Evolutionary conservation across 192 early-diverging fungal genomes (phyloP).

Genomic region (Coemansia sp.): DNA sequence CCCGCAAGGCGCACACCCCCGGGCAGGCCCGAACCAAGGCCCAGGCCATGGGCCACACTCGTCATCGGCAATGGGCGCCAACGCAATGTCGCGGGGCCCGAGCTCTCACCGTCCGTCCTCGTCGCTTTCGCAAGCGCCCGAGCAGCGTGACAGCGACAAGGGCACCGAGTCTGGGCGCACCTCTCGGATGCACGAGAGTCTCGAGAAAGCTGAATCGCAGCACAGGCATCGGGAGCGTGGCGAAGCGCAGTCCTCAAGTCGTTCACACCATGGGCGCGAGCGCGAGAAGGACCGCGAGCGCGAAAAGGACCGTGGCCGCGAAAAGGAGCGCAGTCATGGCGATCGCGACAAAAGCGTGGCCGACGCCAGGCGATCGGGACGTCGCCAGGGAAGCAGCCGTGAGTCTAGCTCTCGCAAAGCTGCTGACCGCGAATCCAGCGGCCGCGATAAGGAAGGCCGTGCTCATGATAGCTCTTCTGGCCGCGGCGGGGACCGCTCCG

Average conservation of each 20-base stretch:
- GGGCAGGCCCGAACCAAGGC: constrained; percentile 12
- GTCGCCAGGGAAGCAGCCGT: constrained; percentile 36
- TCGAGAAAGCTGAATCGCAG: constrained; percentile 29
- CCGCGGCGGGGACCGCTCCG: constrained; percentile 22
- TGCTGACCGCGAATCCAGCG: constrained; percentile 7
- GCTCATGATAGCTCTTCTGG: constrained; percentile 1
- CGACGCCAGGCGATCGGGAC: constrained; percentile 25
- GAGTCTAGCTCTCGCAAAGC: constrained; percentile 14
- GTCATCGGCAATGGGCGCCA: not conserved
- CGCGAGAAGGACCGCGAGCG: constrained; percentile 6
- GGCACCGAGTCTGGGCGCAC: constrained; percentile 39
- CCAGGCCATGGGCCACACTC: not conserved
- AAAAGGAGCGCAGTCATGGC: constrained; percentile 1
- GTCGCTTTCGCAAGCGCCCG: not conserved
- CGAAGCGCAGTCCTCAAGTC: constrained; percentile 12
- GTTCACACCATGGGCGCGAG: constrained; percentile 34
- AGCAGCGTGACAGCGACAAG: constrained; percentile 30
- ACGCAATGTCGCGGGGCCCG: constrained; percentile 7
- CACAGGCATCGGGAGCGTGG: constrained; percentile 31
- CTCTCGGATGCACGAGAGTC: constrained; percentile 25
- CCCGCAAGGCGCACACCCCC: constrained; percentile 22
- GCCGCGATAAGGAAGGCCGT: constrained; percentile 18
- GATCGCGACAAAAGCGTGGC: constrained; percentile 18
- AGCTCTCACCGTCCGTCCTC: constrained; percentile 1
- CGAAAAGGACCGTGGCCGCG: constrained; percentile 4